A percentile compares a stretch with the other conserved stretches of the same genome.
phyloP scores from a whole-genome alignment of 2,329 filamentous ascomycete genomes.

The Microascus cirrosus region DNA sequence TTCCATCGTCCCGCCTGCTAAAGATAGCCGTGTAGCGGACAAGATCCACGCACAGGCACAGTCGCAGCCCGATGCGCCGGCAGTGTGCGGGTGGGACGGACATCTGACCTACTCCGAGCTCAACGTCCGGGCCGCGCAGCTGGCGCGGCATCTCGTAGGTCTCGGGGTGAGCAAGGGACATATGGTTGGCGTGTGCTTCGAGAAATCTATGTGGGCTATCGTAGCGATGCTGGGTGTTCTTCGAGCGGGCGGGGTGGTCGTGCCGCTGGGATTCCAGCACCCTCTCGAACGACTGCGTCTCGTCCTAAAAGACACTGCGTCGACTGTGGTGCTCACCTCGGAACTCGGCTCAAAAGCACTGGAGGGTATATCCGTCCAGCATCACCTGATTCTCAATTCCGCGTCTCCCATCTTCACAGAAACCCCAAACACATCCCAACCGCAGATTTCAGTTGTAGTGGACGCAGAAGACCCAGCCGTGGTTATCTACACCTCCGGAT shows the following conservation, averaged over 20 bases:
- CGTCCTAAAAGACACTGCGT: constrained; percentile 6
- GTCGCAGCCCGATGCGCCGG: constrained; percentile 6
- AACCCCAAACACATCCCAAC: not conserved
- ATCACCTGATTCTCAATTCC: not conserved
- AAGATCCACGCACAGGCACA: not conserved
- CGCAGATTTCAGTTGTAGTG: not conserved
- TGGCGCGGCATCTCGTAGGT: constrained; percentile 3
- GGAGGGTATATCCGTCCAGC: constrained; percentile 7
- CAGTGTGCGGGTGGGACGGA: constrained; percentile 14
- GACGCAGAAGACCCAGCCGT: not conserved
- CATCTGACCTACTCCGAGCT: constrained; percentile 13
- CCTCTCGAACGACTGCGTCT: constrained; percentile 5
- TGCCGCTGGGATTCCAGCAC: constrained; percentile 14
- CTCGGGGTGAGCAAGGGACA: not conserved
- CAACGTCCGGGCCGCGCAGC: constrained; percentile 5
- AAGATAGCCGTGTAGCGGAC: not conserved
- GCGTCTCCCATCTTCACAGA: not conserved
- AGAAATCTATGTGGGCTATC: constrained; percentile 15
- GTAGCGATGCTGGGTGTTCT: constrained; percentile 18
- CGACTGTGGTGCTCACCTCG: constrained; percentile 7
- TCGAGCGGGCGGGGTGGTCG: constrained; percentile 19
- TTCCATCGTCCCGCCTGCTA: not conserved
- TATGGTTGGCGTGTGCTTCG: constrained; percentile 14
- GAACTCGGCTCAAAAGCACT: constrained; percentile 58
- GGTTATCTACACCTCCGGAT: not conserved